A percentile compares a stretch with the other conserved stretches of the same genome.
Conservation (phyloP, 1,139 yeast genomes). For the Arxiozyma heterogenica region DNA sequence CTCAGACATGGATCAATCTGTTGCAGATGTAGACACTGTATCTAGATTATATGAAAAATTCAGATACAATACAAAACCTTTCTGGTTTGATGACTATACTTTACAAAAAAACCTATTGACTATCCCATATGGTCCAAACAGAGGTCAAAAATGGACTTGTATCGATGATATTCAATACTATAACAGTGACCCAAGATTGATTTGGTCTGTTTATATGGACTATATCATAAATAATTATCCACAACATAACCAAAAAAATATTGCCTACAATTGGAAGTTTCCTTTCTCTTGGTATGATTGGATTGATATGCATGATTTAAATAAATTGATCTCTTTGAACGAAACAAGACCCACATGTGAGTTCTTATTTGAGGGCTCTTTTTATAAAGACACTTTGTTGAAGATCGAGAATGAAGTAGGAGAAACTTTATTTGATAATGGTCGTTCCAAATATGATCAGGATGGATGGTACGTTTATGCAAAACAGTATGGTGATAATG, state of each 20-base stretch:
- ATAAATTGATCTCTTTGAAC: slow-evolving; percentile 16
- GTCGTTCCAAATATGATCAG: slow-evolving; percentile 12
- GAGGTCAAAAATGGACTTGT: slow-evolving; percentile 9
- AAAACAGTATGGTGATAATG: slow-evolving; percentile 3
- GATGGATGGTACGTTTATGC: slow-evolving; percentile 10
- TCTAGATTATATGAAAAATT: slow-evolving; percentile 14
- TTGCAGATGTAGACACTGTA: neutral
- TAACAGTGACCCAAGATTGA: slow-evolving; percentile 21
- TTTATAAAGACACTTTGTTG: slow-evolving; percentile 3
- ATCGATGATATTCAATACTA: slow-evolving; percentile 17
- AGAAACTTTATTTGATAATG: slow-evolving; percentile 9
- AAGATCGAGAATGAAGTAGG: slow-evolving; percentile 11
- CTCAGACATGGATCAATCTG: neutral
- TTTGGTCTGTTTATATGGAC: slow-evolving; percentile 19
- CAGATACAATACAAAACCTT: slow-evolving; percentile 12
- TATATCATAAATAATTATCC: slow-evolving; percentile 5
- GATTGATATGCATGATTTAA: slow-evolving; percentile 18
- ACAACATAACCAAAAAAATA: neutral
- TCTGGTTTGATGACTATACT: slow-evolving; percentile 18
- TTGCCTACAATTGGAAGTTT: slow-evolving; percentile 2
- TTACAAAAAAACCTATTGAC: slow-evolving; percentile 16
- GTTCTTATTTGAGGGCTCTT: slow-evolving; percentile 5
- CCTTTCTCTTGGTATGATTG: slow-evolving; percentile 27
- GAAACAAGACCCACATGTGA: slow-evolving; percentile 5
- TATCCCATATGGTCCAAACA: slow-evolving; percentile 11